A percentile compares a stretch with the other conserved stretches of the same genome.
Evolutionary conservation across 1,139 yeast species (phyloP).

Genomic region (Groenewaldozyma auringiensis): DNA sequence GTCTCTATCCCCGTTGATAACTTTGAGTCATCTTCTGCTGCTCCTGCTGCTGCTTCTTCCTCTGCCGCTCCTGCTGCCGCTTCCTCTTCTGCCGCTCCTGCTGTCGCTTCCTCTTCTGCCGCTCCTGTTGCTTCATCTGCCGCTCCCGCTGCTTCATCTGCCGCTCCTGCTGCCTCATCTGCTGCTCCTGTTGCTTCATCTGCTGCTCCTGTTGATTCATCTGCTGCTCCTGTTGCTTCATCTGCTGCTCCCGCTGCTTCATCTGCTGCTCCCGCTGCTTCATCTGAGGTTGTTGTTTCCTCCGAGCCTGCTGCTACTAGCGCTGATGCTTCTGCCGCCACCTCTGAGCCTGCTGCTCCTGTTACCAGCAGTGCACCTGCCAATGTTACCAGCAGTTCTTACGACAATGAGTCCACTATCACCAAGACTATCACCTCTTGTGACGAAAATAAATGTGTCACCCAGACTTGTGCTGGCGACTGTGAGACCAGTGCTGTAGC

Average conservation of each 20-base stretch:
- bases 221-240: not conserved
- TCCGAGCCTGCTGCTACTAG: constrained; percentile 4
- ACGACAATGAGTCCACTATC: not conserved
- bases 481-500: not conserved
- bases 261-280: constrained; percentile 4
- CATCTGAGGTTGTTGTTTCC: not conserved
- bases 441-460: not conserved
- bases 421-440: not conserved
- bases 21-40: constrained; percentile 3
- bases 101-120: constrained; percentile 1
- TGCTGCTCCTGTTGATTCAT: not conserved
- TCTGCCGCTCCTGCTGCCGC: constrained; percentile 4
- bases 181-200: not conserved
- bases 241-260: constrained; percentile 2
- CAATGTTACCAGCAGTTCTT: not conserved
- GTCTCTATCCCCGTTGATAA: constrained; percentile 1
- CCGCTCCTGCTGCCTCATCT: not conserved
- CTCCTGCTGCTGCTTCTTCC: constrained; percentile 1
- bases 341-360: not conserved
- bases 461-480: not conserved
- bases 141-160: constrained; percentile 1
- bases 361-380: not conserved
- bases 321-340: constrained; percentile 3
- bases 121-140: constrained; percentile 3
- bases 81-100: not conserved